A percentile compares a stretch with the other conserved stretches of the same genome.
Evolutionary conservation across 345 rosid genomes (phyloP).

Genomic region (Sisymbrium altissimum): DNA sequence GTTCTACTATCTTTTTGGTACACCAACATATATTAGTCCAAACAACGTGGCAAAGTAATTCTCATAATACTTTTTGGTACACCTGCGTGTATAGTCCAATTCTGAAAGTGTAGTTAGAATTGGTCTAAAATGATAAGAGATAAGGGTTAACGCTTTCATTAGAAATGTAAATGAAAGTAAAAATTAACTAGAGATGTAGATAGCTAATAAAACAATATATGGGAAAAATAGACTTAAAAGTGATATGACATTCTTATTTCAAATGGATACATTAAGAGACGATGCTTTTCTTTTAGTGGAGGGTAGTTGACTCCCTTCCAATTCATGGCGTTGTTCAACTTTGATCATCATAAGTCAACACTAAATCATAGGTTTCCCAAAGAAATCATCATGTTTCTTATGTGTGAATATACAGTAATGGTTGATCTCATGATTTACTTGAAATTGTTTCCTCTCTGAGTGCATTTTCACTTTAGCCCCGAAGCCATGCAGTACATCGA

Average conservation of each 20-base stretch:
- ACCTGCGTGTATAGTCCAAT: neutral
- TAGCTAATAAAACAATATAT: neutral
- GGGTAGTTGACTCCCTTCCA: slow-evolving; percentile 21
- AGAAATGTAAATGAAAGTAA: neutral
- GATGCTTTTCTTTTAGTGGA: neutral
- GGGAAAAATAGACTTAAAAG: neutral
- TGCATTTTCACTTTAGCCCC: neutral
- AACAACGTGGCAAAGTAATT: neutral
- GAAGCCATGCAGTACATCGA: neutral
- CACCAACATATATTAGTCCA: neutral
- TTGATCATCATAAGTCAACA: slow-evolving; percentile 17
- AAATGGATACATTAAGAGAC: neutral
- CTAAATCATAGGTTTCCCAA: neutral
- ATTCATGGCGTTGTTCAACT: slow-evolving; percentile 4
- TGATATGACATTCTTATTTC: neutral
- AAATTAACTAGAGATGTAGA: neutral
- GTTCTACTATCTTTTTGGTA: neutral
- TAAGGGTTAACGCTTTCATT: neutral
- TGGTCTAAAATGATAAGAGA: neutral
- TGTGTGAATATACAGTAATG: neutral
- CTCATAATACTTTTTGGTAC: neutral
- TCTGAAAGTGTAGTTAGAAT: neutral
- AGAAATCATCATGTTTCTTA: neutral
- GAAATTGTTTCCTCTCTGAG: too few relatives aligned
- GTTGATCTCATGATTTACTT: slow-evolving; percentile 2